Conservation (phyloP, 257 asterid species). For the Plantago major region DNA sequence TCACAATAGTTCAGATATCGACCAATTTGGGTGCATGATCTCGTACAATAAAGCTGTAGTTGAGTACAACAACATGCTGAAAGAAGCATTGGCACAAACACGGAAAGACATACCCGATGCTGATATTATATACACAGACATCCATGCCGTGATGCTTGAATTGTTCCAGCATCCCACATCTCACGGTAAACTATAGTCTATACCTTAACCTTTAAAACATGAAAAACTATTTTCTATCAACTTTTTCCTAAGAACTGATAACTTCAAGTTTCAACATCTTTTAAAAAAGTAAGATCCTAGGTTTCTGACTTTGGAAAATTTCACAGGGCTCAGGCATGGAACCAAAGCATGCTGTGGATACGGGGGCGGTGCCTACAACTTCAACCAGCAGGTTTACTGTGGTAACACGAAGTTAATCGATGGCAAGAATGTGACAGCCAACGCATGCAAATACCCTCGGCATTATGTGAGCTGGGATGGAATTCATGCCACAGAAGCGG, state of each 20-base stretch:
- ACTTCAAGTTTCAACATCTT: too few species aligned
- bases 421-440: constrained; percentile 39
- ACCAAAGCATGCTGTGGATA: constrained; percentile 63
- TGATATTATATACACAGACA: constrained; percentile 41
- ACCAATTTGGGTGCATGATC: constrained; percentile 49
- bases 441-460: constrained; percentile 58
- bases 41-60: constrained; percentile 50
- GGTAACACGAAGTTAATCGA: constrained; percentile 33
- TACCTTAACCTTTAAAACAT: not conserved
- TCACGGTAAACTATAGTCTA: constrained; percentile 30
- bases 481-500: constrained; percentile 56
- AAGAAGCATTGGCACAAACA: constrained; percentile 32
- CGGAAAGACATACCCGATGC: constrained; percentile 37
- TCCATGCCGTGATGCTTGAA: constrained; percentile 40
- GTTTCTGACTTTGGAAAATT: not conserved
- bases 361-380: constrained; percentile 63
- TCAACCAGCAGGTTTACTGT: constrained; percentile 38
- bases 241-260: too few species aligned
- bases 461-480: constrained; percentile 76
- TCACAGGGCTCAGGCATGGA: constrained; percentile 55
- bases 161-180: constrained; percentile 46
- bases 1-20: constrained; percentile 43
- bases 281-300: too few species aligned
- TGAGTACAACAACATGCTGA: constrained; percentile 49
- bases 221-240: not conserved